Evolutionary conservation across 2,329 filamentous ascomycete genomes (phyloP), one percentile per base, ranked within the genome.

Genomic region (Sordariomycetes sp.): DNA sequence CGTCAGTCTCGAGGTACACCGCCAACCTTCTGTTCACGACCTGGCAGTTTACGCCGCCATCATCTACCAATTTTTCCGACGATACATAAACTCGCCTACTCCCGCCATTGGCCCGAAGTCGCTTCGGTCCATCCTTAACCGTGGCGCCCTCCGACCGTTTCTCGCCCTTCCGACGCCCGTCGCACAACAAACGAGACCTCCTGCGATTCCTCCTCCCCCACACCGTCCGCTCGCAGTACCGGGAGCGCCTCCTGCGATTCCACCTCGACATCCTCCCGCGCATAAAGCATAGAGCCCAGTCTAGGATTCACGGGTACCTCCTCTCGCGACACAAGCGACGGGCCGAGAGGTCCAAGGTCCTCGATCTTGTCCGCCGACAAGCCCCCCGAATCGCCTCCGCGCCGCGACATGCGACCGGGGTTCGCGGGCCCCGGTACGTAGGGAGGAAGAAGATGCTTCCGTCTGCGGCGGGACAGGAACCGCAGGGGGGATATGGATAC

Each of bases 221-320:
- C 62, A 73, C 79, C 60, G 65, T 80, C 57, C 80, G 80, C 67
- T 76, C 80, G 61, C 80, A 77, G 62, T 84, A 84, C 64, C 83
- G 82, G 66, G 80, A 84, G 59, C 81, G 79, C 60, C 75, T 94
- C 57, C 78, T 85, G 63, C 75, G 78, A 62, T 83, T 96, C 68
- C 87, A 83, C 61, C 81, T 89, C 77, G 82, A 90, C 64, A 88
- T 81, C 5, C 70, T 95, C 25, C 88, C 89, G 13, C 74, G 77
- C 55, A 78, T 89, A 64, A 87, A 86, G 65, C 82, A 85, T 66
- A 76, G 79, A 56, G 72, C 89, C 10, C 90, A 95, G 70, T 85
- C 85, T 42, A 81, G 84, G 58, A 82, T 96, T 62, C 95, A 94
- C 67, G 79, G 78, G 52, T 88, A 85, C 61, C 76, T 95, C 58